Conservation (phyloP, 2,329 filamentous ascomycete genomes). For the Epichloe glyceriae region DNA sequence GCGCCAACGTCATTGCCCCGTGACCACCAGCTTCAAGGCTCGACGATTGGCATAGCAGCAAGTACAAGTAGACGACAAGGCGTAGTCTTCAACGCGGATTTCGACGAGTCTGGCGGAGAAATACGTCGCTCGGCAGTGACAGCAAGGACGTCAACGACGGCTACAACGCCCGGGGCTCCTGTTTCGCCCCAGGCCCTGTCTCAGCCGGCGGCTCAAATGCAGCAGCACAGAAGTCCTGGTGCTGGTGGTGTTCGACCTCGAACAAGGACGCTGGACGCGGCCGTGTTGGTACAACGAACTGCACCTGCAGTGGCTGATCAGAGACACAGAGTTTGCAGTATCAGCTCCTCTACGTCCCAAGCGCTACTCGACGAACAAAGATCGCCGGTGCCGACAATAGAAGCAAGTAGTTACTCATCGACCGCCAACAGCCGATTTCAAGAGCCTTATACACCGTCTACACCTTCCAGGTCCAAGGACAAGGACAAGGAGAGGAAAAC, state of each 20-base stretch:
- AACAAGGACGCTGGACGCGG: slow-evolving; percentile 45
- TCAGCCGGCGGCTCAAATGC: slow-evolving; percentile 7
- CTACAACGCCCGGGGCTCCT: neutral
- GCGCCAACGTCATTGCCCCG: slow-evolving; percentile 10
- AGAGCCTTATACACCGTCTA: slow-evolving; percentile 17
- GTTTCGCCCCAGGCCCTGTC: neutral
- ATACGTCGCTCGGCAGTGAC: slow-evolving; percentile 25
- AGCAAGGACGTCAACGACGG: slow-evolving; percentile 1
- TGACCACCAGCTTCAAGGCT: slow-evolving; percentile 19
- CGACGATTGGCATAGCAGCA: slow-evolving; percentile 19
- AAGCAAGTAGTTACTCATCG: slow-evolving; percentile 30
- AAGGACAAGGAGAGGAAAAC: slow-evolving; percentile 30
- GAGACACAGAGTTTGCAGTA: slow-evolving; percentile 56
- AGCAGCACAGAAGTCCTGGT: slow-evolving; percentile 20
- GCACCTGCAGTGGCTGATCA: slow-evolving; percentile 29
- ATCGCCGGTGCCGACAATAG: slow-evolving; percentile 25
- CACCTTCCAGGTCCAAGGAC: slow-evolving; percentile 3
- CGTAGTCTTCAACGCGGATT: slow-evolving; percentile 46
- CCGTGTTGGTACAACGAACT: slow-evolving; percentile 33
- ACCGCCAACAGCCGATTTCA: slow-evolving; percentile 22
- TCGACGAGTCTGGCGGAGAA: slow-evolving; percentile 21
- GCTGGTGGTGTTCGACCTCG: slow-evolving; percentile 33
- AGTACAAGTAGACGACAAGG: slow-evolving; percentile 39
- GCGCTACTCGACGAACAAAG: slow-evolving; percentile 38
- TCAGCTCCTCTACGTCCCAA: slow-evolving; percentile 49